phyloP scores from a whole-genome alignment of 2,329 filamentous ascomycete genomes.

The Fusarium poae region DNA sequence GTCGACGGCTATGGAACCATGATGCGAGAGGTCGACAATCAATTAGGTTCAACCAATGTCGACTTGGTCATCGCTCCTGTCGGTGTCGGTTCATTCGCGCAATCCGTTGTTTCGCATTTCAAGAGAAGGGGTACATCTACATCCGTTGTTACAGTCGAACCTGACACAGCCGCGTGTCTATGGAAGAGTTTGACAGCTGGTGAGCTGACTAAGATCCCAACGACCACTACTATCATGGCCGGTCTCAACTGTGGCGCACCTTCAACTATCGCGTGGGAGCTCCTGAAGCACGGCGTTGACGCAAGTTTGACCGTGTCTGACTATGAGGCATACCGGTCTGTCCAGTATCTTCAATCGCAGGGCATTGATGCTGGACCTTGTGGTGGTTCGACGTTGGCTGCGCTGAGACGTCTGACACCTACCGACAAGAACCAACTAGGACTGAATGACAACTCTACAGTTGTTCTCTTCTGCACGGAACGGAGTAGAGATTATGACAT shows the following conservation, averaged over 20 bases:
- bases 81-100: conserved; percentile 79
- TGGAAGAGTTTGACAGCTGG: conserved; percentile 65
- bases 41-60: conserved; percentile 58
- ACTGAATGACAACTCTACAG: conserved; percentile 63
- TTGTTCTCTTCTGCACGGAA: conserved; percentile 74
- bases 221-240: conserved; percentile 76
- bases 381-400: conserved; percentile 70
- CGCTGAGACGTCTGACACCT: conserved; percentile 63
- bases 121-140: conserved; percentile 58
- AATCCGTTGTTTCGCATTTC: conserved; percentile 76
- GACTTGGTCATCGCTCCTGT: conserved; percentile 73
- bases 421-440: conserved; percentile 53
- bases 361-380: conserved; percentile 71
- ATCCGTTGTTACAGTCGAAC: conserved; percentile 75
- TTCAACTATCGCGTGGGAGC: conserved; percentile 73
- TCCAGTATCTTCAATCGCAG: conserved; percentile 63
- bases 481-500: conserved; percentile 66
- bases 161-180: conserved; percentile 72
- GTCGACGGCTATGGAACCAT: conserved; percentile 83
- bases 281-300: conserved; percentile 70
- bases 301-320: conserved; percentile 72
- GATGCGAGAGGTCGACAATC: conserved; percentile 74
- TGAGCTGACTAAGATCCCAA: conserved; percentile 63
- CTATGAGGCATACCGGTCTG: conserved; percentile 70
- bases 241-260: conserved; percentile 80